These are phyloP conservation scores for Artemisia annua DNA, from an alignment of 129 eudicot genomes.

Conservation along the genomic window DNA sequence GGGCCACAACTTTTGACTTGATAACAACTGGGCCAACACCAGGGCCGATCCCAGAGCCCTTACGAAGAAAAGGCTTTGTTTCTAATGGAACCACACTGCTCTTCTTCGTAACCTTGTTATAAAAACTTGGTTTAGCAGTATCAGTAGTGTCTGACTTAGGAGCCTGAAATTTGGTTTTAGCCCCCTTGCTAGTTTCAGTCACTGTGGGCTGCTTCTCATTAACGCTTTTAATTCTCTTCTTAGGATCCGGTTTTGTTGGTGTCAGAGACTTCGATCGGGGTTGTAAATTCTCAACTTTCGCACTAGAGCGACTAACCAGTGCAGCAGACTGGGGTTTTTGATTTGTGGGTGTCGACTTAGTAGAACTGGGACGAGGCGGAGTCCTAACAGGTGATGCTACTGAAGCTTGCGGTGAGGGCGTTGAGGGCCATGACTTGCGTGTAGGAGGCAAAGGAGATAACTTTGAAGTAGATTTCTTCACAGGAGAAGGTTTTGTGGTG, in stretches of 20 bases:
- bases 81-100: constrained; percentile 90
- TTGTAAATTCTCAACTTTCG: constrained; percentile 55
- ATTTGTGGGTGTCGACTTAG: constrained; percentile 48
- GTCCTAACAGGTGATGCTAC: constrained; percentile 37
- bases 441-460: constrained; percentile 67
- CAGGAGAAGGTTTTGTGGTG: constrained; percentile 46
- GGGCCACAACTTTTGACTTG: constrained; percentile 43
- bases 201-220: constrained; percentile 48
- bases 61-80: constrained; percentile 79
- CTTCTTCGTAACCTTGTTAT: constrained; percentile 72
- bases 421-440: constrained; percentile 87
- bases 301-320: constrained; percentile 42
- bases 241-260: constrained; percentile 44
- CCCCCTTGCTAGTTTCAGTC: constrained; percentile 45
- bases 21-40: constrained; percentile 39
- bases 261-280: constrained; percentile 44
- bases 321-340: not conserved
- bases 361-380: constrained; percentile 36
- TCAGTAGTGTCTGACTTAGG: constrained; percentile 42
- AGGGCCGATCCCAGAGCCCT: constrained; percentile 60
- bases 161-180: constrained; percentile 46
- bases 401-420: constrained; percentile 55
- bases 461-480: constrained; percentile 52
- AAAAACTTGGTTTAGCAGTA: constrained; percentile 59
- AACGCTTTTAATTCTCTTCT: constrained; percentile 35